Evolutionary conservation across 169 alveolate genomes (phyloP).

Genomic region (Plasmodium reichenowi): DNA sequence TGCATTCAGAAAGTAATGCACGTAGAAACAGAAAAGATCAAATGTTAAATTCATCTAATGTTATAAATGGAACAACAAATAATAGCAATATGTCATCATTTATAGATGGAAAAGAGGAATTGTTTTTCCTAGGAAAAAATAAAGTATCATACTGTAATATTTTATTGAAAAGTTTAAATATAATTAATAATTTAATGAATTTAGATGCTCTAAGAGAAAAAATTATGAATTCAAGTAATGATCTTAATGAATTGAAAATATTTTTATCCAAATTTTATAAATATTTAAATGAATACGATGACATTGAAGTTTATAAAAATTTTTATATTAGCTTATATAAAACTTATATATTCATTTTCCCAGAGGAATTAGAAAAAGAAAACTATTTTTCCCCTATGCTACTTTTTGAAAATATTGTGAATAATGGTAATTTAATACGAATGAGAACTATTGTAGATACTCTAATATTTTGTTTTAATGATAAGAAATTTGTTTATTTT

Average conservation of each 20-base stretch:
- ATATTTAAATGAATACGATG: slow-evolving; percentile 76
- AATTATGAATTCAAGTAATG: slow-evolving; percentile 76
- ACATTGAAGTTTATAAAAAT: slow-evolving; percentile 74
- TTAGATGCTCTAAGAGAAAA: slow-evolving; percentile 69
- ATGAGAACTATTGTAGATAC: slow-evolving; percentile 79
- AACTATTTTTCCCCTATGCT: slow-evolving; percentile 80
- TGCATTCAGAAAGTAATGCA: slow-evolving; percentile 67
- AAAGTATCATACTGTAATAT: slow-evolving; percentile 60
- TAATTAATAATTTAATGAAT: slow-evolving; percentile 75
- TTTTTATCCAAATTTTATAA: slow-evolving; percentile 74
- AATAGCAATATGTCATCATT: slow-evolving; percentile 25
- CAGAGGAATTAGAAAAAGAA: slow-evolving; percentile 80
- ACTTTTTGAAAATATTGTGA: slow-evolving; percentile 81
- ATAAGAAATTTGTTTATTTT: slow-evolving; percentile 78
- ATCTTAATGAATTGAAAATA: slow-evolving; percentile 75
- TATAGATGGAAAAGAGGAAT: slow-evolving; percentile 69
- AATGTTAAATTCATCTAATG: slow-evolving; percentile 50
- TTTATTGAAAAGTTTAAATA: slow-evolving; percentile 62
- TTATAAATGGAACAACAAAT: slow-evolving; percentile 54
- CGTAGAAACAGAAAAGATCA: slow-evolving; percentile 73
- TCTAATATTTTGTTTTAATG: slow-evolving; percentile 82
- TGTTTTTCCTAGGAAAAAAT: slow-evolving; percentile 64
- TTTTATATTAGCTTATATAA: slow-evolving; percentile 74
- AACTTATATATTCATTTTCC: slow-evolving; percentile 76
- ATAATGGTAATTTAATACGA: slow-evolving; percentile 77